A percentile compares a stretch with the other conserved stretches of the same genome.
Conservation (phyloP, 148 eudicot species). For the Camellia sinensis region DNA sequence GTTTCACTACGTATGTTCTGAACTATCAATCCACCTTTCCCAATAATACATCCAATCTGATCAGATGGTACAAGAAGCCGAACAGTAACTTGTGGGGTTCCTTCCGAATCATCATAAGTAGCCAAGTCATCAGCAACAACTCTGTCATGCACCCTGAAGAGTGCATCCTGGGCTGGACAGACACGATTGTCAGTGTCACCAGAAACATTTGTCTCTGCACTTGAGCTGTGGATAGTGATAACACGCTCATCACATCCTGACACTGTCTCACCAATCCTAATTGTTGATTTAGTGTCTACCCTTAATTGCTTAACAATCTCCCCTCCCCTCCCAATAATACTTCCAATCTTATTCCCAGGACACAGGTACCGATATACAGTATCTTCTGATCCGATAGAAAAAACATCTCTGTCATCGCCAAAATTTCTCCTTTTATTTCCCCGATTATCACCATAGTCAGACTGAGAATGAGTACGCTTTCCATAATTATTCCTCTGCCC, state of each 20-base stretch:
- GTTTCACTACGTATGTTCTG: conserved; percentile 82
- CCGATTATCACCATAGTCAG: conserved; percentile 68
- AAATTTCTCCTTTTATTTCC: conserved; percentile 67
- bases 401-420: conserved; percentile 63
- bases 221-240: conserved; percentile 73
- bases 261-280: conserved; percentile 90
- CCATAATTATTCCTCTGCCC: conserved; percentile 78
- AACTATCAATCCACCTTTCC: conserved; percentile 95
- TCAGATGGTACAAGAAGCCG: conserved; percentile 87
- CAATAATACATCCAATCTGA: conserved; percentile 97
- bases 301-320: conserved; percentile 91
- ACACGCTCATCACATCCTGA: conserved; percentile 82
- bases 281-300: conserved; percentile 72
- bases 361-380: conserved; percentile 92
- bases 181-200: conserved; percentile 56
- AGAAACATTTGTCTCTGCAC: conserved; percentile 67
- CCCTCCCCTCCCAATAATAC: conserved; percentile 97
- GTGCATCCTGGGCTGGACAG: conserved; percentile 95
- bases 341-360: conserved; percentile 85
- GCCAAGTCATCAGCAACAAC: conserved; percentile 68
- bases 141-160: conserved; percentile 84
- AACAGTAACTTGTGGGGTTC: conserved; percentile 53
- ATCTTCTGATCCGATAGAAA: conserved; percentile 69
- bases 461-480: conserved; percentile 64
- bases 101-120: conserved; percentile 56